Percentiles rank a stretch among this genome's conserved stretches.
Evolutionary conservation across 768 basidiomycete genomes (phyloP).

Genomic region (Serendipita sp.): DNA sequence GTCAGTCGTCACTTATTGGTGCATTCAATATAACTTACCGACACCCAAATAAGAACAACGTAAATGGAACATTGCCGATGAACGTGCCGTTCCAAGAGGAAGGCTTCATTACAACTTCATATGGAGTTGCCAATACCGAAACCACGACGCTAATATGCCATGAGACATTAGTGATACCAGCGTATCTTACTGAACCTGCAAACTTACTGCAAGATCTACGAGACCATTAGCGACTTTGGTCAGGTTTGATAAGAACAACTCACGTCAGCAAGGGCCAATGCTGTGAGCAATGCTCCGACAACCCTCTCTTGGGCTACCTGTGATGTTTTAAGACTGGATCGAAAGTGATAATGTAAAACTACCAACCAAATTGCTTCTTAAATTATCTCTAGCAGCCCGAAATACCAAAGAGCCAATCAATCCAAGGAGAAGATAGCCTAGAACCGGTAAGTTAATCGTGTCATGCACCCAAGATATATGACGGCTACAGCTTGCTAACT

Average conservation of each 20-base stretch:
- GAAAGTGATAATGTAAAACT: neutral
- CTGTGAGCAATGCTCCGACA: constrained; percentile 43
- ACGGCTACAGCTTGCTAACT: constrained; percentile 44
- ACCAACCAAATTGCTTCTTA: constrained; percentile 37
- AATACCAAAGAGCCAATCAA: constrained; percentile 52
- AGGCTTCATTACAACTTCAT: constrained; percentile 33
- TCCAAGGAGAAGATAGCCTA: constrained; percentile 52
- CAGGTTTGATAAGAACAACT: constrained; percentile 17
- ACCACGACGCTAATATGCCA: constrained; percentile 36
- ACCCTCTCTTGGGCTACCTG: constrained; percentile 34
- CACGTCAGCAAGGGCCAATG: constrained; percentile 58
- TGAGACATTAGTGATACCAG: neutral
- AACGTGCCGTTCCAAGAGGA: constrained; percentile 53
- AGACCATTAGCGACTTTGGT: neutral
- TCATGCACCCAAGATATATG: neutral
- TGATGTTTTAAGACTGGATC: neutral
- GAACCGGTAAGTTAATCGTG: neutral
- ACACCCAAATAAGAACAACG: constrained; percentile 36
- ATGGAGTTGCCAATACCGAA: constrained; percentile 44
- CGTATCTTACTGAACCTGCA: no score
- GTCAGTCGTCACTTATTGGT: neutral
- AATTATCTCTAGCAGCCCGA: constrained; percentile 45
- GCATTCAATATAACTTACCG: constrained; percentile 28
- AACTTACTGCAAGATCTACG: neutral
- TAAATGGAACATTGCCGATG: constrained; percentile 61